Conservation (phyloP, 495 filamentous ascomycete genomes). For the Glutinoglossum americanum region DNA sequence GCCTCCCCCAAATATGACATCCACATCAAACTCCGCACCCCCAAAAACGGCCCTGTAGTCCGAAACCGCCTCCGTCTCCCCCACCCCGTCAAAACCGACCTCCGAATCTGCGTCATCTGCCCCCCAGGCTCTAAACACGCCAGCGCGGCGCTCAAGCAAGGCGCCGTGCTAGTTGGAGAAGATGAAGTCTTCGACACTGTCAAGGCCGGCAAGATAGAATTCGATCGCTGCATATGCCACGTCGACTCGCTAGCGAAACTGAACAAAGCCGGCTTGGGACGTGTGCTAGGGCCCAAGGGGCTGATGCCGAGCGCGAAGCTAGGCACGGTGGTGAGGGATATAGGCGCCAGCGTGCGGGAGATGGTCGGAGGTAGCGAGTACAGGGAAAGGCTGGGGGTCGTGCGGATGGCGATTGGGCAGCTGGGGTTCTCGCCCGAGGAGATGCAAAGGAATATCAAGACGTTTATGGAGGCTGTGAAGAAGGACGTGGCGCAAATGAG, state of each 20-base stretch:
- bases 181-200: conserved; percentile 65
- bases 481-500: conserved; percentile 47
- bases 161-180: conserved; percentile 66
- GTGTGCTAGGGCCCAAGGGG: conserved; percentile 67
- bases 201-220: conserved; percentile 51
- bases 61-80: conserved; percentile 76
- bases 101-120: conserved; percentile 73
- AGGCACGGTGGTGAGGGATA: conserved; percentile 68
- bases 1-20: conserved; percentile 67
- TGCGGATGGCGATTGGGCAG: conserved; percentile 77
- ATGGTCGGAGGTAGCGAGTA: conserved; percentile 72
- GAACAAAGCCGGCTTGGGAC: conserved; percentile 55
- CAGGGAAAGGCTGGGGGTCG: conserved; percentile 62
- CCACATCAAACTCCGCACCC: conserved; percentile 51
- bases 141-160: conserved; percentile 46
- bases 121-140: conserved; percentile 48
- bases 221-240: conserved; percentile 80
- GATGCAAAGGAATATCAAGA: conserved; percentile 64
- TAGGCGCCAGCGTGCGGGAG: conserved; percentile 44
- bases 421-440: conserved; percentile 74
- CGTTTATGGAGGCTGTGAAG: conserved; percentile 56
- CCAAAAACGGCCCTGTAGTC: conserved; percentile 63
- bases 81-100: conserved; percentile 66
- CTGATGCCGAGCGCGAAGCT: conserved; percentile 80
- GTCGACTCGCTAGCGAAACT: conserved; percentile 47